phyloP scores from a whole-genome alignment of 202 grass and related monocot species.

The Zoysia matrella region DNA sequence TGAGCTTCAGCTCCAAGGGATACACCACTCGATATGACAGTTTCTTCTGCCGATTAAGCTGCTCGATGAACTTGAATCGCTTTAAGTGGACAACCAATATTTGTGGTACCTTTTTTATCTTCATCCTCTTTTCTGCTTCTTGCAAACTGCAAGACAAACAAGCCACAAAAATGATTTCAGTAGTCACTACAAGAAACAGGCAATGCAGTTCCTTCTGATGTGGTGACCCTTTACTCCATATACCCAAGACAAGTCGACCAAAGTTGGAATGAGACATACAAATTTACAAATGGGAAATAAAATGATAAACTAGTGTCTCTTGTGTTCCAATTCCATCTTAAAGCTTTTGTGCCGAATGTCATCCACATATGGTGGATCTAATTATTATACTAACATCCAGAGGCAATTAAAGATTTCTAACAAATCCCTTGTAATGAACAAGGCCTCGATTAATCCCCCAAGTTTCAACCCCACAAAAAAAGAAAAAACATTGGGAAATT shows the following conservation, averaged over 20 bases:
- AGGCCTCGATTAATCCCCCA: neutral
- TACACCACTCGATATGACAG: constrained; percentile 85
- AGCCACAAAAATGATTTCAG: neutral
- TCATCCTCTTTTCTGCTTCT: constrained; percentile 96
- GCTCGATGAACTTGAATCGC: constrained; percentile 93
- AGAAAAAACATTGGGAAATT: constrained; percentile 1
- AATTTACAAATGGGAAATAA: neutral
- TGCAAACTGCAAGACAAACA: constrained; percentile 65
- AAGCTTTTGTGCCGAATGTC: too few species aligned
- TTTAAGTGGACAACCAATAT: constrained; percentile 93
- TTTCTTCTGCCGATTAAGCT: constrained; percentile 90
- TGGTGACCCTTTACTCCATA: neutral
- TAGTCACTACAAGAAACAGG: constrained; percentile 37
- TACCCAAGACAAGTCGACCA: constrained; percentile 8
- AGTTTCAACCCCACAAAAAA: neutral
- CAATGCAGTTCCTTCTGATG: constrained; percentile 18
- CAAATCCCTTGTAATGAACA: neutral
- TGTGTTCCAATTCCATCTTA: neutral
- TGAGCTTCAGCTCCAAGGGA: constrained; percentile 72
- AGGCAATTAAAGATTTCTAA: neutral
- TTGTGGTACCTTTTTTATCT: constrained; percentile 82
- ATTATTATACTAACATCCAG: neutral
- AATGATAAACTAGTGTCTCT: constrained; percentile 1
- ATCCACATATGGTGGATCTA: too few species aligned
- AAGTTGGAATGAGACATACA: neutral